Base-by-base conservation (phyloP, 2,329 filamentous ascomycete genomes). In the Spiromastix sp. region DNA sequence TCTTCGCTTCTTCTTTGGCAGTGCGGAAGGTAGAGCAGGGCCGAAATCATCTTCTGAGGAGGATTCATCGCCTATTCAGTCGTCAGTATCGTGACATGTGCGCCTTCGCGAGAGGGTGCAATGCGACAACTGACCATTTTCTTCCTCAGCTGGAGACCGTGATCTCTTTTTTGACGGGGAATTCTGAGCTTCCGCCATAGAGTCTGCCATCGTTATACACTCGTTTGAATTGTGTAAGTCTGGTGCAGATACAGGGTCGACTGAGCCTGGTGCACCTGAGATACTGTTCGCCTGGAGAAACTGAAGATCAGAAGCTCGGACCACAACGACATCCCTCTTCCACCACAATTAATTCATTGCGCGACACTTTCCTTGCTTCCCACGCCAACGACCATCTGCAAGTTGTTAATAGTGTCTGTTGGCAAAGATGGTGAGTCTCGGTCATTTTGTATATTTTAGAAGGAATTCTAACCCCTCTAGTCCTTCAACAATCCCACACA, bases 11-110 rank as follows among this genome's bases (percentile, higher is more conserved):
- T 93, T 93, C 68, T 89, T 89, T 36, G 78, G 82, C 2, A 79
- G 79, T 32, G 79, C 73, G 2, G 85, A 81, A 28, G 91, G 89
- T 19, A 96, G 74, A 48, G 89, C 81, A 18, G 91, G 91, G 28
- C 91, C 91, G 66, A 95, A 91, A 55, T 93, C 87, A 63, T 95
- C 86, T 50, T 85, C 82, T 3, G 83, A 89, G 22, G 85, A 93
- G 50, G 72, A 77, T 35, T 75, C 76, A 71, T 34, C 38, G 27
- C 18, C 41, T 43, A 39, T 15, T 21, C 8, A 25, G 22, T 20
- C n/a, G n/a, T n/a, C n/a, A n/a, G n/a, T n/a, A n/a, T n/a, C n/a
- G n/a, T n/a, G n/a, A n/a, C n/a, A n/a, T n/a, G n/a, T n/a, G n/a
- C n/a, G n/a, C n/a, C n/a, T n/a, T n/a, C n/a, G 60, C 55, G 43